Conservation (phyloP, 805 yeast species). For the Starmerella floricola region DNA sequence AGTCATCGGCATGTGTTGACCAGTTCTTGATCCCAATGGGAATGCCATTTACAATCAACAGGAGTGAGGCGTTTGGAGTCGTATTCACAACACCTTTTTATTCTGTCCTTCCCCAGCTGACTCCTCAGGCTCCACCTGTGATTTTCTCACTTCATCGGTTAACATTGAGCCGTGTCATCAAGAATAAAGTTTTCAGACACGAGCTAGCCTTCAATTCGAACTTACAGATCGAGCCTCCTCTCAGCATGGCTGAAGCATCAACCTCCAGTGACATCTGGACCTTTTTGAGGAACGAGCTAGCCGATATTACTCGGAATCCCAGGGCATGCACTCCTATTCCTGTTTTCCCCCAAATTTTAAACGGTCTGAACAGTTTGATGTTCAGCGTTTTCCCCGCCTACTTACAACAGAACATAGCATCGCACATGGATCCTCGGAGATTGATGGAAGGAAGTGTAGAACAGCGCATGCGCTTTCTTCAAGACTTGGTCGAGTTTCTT, state of each 20-base stretch:
- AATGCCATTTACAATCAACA: slow-evolving; percentile 13
- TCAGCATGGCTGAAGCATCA: neutral
- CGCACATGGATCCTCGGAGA: slow-evolving; percentile 71
- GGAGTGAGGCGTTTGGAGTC: slow-evolving; percentile 3
- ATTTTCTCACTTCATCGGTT: slow-evolving; percentile 71
- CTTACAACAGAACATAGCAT: slow-evolving; percentile 54
- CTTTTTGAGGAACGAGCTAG: slow-evolving; percentile 82
- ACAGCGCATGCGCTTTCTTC: slow-evolving; percentile 36
- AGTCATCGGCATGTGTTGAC: neutral
- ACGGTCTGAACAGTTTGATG: slow-evolving; percentile 66
- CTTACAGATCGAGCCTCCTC: slow-evolving; percentile 37
- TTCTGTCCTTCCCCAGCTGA: slow-evolving; percentile 5
- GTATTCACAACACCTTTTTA: slow-evolving; percentile 17
- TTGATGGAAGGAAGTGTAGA: slow-evolving; percentile 47
- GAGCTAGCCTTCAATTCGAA: slow-evolving; percentile 88
- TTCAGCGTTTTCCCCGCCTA: slow-evolving; percentile 64
- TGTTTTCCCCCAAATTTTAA: slow-evolving; percentile 56
- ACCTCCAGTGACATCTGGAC: slow-evolving; percentile 48
- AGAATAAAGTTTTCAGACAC: slow-evolving; percentile 85
- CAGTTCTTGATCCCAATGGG: slow-evolving; percentile 14
- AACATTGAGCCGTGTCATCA: slow-evolving; percentile 75
- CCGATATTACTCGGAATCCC: slow-evolving; percentile 49
- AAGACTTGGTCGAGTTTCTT: slow-evolving; percentile 26
- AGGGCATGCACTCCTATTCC: slow-evolving; percentile 20
- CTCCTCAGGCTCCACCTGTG: slow-evolving; percentile 45